Base-by-base conservation (phyloP, 495 filamentous ascomycete genomes). In the Talaromyces adpressus region DNA sequence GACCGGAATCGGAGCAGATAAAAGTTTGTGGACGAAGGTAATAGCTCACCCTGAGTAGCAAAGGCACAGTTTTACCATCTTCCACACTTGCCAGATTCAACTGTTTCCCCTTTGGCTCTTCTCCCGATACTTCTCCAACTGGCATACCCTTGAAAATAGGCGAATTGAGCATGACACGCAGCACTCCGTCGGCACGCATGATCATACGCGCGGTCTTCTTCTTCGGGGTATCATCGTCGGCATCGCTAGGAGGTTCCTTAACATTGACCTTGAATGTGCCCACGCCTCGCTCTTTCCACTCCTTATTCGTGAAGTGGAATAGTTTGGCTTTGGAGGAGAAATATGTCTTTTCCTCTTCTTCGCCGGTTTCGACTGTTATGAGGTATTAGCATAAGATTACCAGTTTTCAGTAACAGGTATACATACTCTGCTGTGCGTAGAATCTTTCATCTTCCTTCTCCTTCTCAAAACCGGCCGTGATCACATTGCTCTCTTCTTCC, bases 201-300 rank as follows among this genome's bases (percentile, higher is more conserved):
- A 97, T 84, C 67, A 97, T 82, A 25, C 92, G 87, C 11, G 85
- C 85, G 25, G 77, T 71, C 63, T 77, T 81, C 14, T 69, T 72
- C n/a, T 81, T 75, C 60, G 86, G 45, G 1, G 36, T 81, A 20
- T 71, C 67, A 9, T 71, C 69, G 12, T 84, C 81, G 57, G 86
- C 81, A 4, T 70, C 69, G 56, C 30, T 36, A 1, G 56, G 30
- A 6, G 62, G 23, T 59, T 77, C 72, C n/a, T 84, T 80, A 9
- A 88, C 85, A 68, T 97, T 96, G 69, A 97, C 80, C 75, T 93
- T 93, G 67, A 97, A 82, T 59, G 84, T 87, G 36, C 92, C 92
- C 8, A 86, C 81, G 20, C 92, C 92, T 25, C 92, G 85, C 73
- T 97, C 92, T 68, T 91, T 91, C 92, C 92, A 97, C n/a, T 81